A percentile compares a stretch with the other conserved stretches of the same genome.
Evolutionary conservation across 495 filamentous ascomycete species (phyloP).

Genomic region (Terfezia claveryi): DNA sequence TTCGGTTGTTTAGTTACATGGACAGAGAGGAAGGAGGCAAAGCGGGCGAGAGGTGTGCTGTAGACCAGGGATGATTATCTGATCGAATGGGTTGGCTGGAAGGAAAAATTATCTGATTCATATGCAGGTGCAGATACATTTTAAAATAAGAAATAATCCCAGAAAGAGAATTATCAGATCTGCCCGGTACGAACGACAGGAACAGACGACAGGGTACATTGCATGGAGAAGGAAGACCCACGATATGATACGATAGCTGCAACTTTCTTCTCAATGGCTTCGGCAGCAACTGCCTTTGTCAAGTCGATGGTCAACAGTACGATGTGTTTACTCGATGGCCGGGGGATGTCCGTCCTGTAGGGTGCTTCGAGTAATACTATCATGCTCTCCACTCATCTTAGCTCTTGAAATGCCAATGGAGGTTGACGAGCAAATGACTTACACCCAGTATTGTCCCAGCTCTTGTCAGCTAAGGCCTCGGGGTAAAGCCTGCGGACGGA

Average conservation of each 20-base stretch:
- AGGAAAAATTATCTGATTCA: too few relatives aligned
- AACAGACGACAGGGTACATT: not conserved
- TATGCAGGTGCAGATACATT: too few relatives aligned
- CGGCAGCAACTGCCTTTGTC: conserved; percentile 69
- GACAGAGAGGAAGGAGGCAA: too few relatives aligned
- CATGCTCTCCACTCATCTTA: too few relatives aligned
- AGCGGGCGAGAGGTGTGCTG: too few relatives aligned
- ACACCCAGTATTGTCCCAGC: conserved; percentile 87
- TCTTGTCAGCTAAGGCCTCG: conserved; percentile 64
- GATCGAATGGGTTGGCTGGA: too few relatives aligned
- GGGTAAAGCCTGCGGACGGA: conserved; percentile 35
- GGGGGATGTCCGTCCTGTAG: conserved; percentile 10
- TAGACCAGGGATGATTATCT: too few relatives aligned
- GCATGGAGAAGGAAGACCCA: conserved; percentile 23
- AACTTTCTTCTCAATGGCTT: conserved; percentile 54
- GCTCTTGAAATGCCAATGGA: not conserved
- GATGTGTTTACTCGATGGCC: conserved; percentile 30
- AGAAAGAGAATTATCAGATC: not conserved
- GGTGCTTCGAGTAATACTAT: conserved; percentile 68
- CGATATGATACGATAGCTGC: conserved; percentile 78
- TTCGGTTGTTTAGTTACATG: too few relatives aligned
- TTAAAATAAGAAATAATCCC: not conserved
- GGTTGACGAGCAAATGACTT: conserved; percentile 14
- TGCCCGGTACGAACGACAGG: not conserved
- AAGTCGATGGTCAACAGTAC: conserved; percentile 85